A percentile compares a stretch with the other conserved stretches of the same genome.
Evolutionary conservation across 2,329 filamentous ascomycete genomes (phyloP).

Genomic region (Onygenales sp.): DNA sequence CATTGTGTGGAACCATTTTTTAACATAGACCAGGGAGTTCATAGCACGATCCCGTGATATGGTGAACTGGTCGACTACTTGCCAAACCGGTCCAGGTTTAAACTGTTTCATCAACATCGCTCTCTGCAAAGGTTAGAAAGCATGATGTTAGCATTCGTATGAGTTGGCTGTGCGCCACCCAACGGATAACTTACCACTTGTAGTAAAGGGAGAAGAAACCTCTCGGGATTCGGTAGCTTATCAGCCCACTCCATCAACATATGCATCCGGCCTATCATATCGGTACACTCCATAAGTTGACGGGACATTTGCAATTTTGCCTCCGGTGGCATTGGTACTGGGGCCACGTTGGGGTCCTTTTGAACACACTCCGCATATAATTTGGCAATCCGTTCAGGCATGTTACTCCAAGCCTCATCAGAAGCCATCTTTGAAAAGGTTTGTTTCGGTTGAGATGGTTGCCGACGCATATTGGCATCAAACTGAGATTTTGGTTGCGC

Average conservation of each 20-base stretch:
- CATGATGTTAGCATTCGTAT: not conserved
- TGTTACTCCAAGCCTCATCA: slow-evolving; percentile 28
- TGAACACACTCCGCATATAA: slow-evolving; percentile 29
- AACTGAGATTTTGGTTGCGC: slow-evolving; percentile 32
- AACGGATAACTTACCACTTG: slow-evolving; percentile 23
- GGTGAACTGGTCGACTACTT: slow-evolving; percentile 35
- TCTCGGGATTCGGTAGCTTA: slow-evolving; percentile 31
- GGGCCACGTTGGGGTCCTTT: slow-evolving; percentile 21
- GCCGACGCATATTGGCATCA: slow-evolving; percentile 27
- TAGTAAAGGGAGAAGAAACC: slow-evolving; percentile 26
- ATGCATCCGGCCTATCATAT: slow-evolving; percentile 36
- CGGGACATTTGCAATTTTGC: slow-evolving; percentile 30
- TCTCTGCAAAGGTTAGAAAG: slow-evolving; percentile 20
- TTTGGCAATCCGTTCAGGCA: slow-evolving; percentile 30
- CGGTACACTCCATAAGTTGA: slow-evolving; percentile 30
- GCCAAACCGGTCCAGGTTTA: slow-evolving; percentile 29
- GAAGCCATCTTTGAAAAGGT: slow-evolving; percentile 24
- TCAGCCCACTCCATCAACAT: slow-evolving; percentile 30
- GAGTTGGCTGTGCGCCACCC: not conserved
- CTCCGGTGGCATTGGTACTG: slow-evolving; percentile 28
- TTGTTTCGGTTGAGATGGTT: slow-evolving; percentile 24
- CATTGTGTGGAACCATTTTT: slow-evolving; percentile 32
- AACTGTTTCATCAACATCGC: slow-evolving; percentile 38
- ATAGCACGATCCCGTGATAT: slow-evolving; percentile 31
- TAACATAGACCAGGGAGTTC: slow-evolving; percentile 28